phyloP scores from a whole-genome alignment of 345 rosid species.

The Citrus sp. region DNA sequence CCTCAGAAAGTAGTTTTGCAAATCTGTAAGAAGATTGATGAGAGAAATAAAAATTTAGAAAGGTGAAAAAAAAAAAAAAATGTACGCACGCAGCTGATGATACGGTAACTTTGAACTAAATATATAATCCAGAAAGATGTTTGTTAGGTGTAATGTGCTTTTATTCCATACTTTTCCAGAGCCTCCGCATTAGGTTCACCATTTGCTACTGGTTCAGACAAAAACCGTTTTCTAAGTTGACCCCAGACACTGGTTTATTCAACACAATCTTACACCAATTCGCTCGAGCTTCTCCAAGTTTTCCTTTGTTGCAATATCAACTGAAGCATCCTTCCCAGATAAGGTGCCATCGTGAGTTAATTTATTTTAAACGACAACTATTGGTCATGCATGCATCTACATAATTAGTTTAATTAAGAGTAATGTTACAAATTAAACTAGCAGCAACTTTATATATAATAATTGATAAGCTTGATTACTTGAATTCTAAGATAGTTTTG shows the following conservation, averaged over 20 bases:
- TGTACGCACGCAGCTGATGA: neutral
- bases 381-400: neutral
- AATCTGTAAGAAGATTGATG: slow-evolving; percentile 29
- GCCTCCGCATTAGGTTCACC: slow-evolving; percentile 34
- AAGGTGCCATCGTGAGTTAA: slow-evolving; percentile 27
- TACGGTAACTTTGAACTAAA: too few species aligned
- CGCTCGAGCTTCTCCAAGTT: slow-evolving; percentile 26
- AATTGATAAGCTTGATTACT: slow-evolving; percentile 10
- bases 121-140: too few species aligned
- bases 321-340: slow-evolving; percentile 15
- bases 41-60: neutral
- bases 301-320: slow-evolving; percentile 24
- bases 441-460: too few species aligned
- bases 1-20: slow-evolving; percentile 56
- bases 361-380: neutral
- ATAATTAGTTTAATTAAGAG: neutral
- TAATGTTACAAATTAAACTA: neutral
- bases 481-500: slow-evolving; percentile 49
- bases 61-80: neutral
- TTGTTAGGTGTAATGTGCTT: too few species aligned
- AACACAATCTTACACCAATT: slow-evolving; percentile 23
- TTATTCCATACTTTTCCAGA: slow-evolving; percentile 20
- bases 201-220: slow-evolving; percentile 10
- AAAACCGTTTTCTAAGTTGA: slow-evolving; percentile 27
- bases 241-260: slow-evolving; percentile 38